Evolutionary conservation across 176 grass and related monocot species (phyloP), one percentile per base, ranked within the genome.

Genomic region (Oryza coarctata): DNA sequence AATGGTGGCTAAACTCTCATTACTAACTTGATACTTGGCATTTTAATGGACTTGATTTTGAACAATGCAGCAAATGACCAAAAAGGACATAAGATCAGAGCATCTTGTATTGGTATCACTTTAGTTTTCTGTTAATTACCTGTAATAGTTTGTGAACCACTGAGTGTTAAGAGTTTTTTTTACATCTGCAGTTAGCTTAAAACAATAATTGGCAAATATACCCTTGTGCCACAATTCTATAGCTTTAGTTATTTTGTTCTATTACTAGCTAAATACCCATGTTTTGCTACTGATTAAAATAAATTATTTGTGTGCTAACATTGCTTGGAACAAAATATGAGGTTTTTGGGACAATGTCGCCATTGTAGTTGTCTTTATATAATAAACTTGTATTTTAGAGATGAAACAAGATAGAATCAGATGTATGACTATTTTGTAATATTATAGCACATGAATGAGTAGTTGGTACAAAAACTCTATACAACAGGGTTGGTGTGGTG

Each of bases 91-190:
- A 18, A 47, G 33, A 20, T 52, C 64, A 35, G 31, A 63, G 40
- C 35, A 65, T 65, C 68, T 55, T 73, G 29, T 65, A 52, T 66
- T 18, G 23, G 31, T 80, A 70, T 12, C 32, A 52, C 41, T 73
- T 71, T 52, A 50, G 14, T 65, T 80, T 82, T 71, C 43, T 40
- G 15, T 30, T 34, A 6, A 68, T 68, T 18, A 79, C 13, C 39
- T 30, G 40, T 29, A 49, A 43, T 7, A 73, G 43, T 13, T 49
- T n/a, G 40, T 32, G 47, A 77, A 41, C 32, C 20, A 78, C 63
- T 25, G 0, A 12, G 8, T 27, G 34, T 3, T 22, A 70, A 47
- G 64, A 68, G 10, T 33, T 65, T 13, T 26, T 60, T 63, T 31
- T 25, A 50, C n/a, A n/a, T n/a, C 35, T 62, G 72, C 2, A 34